Percentiles rank a stretch among this genome's conserved stretches.
phyloP scores from a whole-genome alignment of 352 stramenopile genomes.

The Peronosclerospora sorghi region DNA sequence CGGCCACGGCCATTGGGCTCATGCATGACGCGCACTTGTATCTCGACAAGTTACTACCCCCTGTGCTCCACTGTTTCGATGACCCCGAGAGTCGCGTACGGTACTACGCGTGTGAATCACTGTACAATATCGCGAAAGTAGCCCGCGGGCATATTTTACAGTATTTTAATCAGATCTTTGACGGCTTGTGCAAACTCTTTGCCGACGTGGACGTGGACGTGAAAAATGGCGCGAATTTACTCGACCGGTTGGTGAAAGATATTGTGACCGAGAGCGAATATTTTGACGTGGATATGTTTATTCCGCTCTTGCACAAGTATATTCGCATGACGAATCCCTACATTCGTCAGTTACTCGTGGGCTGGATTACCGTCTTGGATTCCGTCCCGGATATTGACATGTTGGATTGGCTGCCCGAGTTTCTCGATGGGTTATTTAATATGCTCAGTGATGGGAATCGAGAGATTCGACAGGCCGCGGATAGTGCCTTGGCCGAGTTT shows the following conservation, averaged over 20 bases:
- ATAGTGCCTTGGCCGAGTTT: slow-evolving; percentile 91
- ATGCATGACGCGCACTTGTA: slow-evolving; percentile 88
- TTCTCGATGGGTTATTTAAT: slow-evolving; percentile 98
- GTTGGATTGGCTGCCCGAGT: slow-evolving; percentile 96
- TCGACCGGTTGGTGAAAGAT: slow-evolving; percentile 93
- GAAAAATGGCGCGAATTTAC: slow-evolving; percentile 92
- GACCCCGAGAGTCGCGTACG: slow-evolving; percentile 95
- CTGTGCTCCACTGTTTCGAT: slow-evolving; percentile 98
- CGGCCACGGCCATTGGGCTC: slow-evolving; percentile 95
- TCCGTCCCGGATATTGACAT: slow-evolving; percentile 98
- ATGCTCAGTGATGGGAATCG: slow-evolving; percentile 98
- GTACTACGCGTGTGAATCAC: slow-evolving; percentile 98
- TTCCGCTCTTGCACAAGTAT: slow-evolving; percentile 98
- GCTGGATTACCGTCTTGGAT: slow-evolving; percentile 98
- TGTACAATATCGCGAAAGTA: slow-evolving; percentile 99
- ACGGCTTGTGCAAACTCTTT: slow-evolving; percentile 93
- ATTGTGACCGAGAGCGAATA: slow-evolving; percentile 97
- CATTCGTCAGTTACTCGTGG: slow-evolving; percentile 96
- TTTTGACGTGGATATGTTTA: slow-evolving; percentile 98
- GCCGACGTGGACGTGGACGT: slow-evolving; percentile 99
- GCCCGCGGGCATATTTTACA: slow-evolving; percentile 89
- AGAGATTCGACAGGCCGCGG: slow-evolving; percentile 94
- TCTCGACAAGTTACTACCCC: slow-evolving; percentile 91
- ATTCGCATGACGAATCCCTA: slow-evolving; percentile 98
- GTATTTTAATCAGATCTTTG: slow-evolving; percentile 99